Evolutionary conservation across 331 rosid genomes (phyloP).

Genomic region (Quercus tomentella): DNA sequence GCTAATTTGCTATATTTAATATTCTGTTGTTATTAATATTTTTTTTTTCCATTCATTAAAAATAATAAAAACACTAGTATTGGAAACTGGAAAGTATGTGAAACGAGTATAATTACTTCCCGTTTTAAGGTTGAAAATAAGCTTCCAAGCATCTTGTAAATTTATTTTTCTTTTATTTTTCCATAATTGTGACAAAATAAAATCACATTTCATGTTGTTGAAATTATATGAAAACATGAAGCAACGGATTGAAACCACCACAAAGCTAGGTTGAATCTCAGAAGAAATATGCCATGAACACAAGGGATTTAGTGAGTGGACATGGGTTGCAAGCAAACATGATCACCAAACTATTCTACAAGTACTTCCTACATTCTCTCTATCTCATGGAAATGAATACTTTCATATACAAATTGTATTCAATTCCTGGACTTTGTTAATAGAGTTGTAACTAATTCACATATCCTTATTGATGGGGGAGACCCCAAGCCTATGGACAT

Average conservation of each 20-base stretch:
- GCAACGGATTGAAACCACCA: constrained; percentile 38
- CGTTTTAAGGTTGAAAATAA: not conserved
- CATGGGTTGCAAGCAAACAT: constrained; percentile 42
- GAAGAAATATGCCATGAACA: constrained; percentile 41
- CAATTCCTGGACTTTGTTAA: too few relatives aligned
- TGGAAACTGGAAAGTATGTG: too few relatives aligned
- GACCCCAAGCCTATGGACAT: too few relatives aligned
- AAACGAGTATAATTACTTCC: too few relatives aligned
- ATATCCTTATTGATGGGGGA: too few relatives aligned
- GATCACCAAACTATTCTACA: constrained; percentile 69
- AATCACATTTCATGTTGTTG: constrained; percentile 19
- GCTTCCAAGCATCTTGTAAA: not conserved
- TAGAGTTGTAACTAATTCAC: too few relatives aligned
- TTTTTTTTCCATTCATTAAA: too few relatives aligned
- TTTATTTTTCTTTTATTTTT: not conserved
- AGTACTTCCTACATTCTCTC: constrained; percentile 19
- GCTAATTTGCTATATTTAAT: too few relatives aligned
- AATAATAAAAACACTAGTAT: too few relatives aligned
- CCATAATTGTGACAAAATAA: not conserved
- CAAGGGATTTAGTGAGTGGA: constrained; percentile 59
- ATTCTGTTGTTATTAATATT: too few relatives aligned
- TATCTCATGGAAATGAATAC: too few relatives aligned
- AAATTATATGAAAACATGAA: constrained; percentile 61
- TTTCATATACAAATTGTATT: too few relatives aligned
- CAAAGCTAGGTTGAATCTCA: constrained; percentile 38